These are phyloP conservation scores for Exutisphaerella laricina DNA, from an alignment of 2,329 filamentous ascomycete species.

Conservation along the genomic window DNA sequence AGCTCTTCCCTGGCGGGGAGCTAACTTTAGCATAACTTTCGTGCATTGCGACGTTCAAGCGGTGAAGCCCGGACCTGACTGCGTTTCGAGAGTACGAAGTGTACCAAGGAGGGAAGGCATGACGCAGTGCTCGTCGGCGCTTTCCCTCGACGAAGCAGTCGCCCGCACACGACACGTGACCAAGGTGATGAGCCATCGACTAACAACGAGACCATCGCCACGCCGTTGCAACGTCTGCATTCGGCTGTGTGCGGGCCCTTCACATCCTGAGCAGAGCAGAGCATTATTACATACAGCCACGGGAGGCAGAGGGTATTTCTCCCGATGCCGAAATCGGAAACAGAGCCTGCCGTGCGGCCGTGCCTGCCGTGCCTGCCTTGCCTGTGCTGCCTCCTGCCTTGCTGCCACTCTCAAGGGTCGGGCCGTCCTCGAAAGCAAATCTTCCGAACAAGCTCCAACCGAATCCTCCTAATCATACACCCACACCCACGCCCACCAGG, in stretches of 20 bases:
- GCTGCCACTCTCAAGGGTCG: neutral
- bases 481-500: too few species aligned
- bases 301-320: conserved; percentile 3
- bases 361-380: too few species aligned
- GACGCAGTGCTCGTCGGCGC: too few species aligned
- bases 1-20: conserved; percentile 8
- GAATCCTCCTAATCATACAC: neutral
- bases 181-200: too few species aligned
- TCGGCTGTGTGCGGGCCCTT: too few species aligned
- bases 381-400: too few species aligned
- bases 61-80: conserved; percentile 9
- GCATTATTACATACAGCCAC: conserved; percentile 6
- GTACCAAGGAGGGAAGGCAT: too few species aligned
- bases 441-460: conserved; percentile 2
- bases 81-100: too few species aligned
- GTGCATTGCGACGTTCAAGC: conserved; percentile 1
- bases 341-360: neutral
- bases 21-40: conserved; percentile 4
- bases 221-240: neutral
- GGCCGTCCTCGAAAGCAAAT: neutral
- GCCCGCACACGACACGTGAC: neutral
- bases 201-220: neutral
- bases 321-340: conserved; percentile 1
- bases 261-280: too few species aligned
- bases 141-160: neutral